Conservation (phyloP, 768 basidiomycete genomes). For the Suillus subaureus region DNA sequence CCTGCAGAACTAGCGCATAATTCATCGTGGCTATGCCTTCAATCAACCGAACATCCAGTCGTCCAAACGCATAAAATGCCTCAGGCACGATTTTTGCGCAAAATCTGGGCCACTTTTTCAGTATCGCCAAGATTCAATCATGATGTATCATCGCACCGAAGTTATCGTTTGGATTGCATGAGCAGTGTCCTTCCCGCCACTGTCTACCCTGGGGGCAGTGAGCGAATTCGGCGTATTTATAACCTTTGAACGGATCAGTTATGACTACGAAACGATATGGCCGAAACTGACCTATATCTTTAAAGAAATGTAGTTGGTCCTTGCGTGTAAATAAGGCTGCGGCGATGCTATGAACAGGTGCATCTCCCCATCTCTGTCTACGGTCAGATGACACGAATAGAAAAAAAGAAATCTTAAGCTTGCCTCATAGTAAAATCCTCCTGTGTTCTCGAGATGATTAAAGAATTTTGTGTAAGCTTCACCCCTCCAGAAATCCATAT, state of each 20-base stretch:
- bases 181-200: slow-evolving; percentile 81
- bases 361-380: slow-evolving; percentile 87
- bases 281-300: slow-evolving; percentile 66
- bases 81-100: slow-evolving; percentile 29
- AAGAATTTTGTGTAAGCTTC: slow-evolving; percentile 86
- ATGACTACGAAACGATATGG: neutral
- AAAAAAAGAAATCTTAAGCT: neutral
- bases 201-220: slow-evolving; percentile 78
- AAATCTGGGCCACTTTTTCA: slow-evolving; percentile 23
- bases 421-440: slow-evolving; percentile 91
- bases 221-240: slow-evolving; percentile 92
- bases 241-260: slow-evolving; percentile 38
- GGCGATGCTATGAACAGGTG: slow-evolving; percentile 86
- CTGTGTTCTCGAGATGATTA: slow-evolving; percentile 73
- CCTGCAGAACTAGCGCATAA: neutral
- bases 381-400: slow-evolving; percentile 4
- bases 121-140: slow-evolving; percentile 5
- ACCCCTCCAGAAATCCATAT: slow-evolving; percentile 81
- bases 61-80: slow-evolving; percentile 28
- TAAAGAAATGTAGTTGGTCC: slow-evolving; percentile 93
- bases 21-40: neutral
- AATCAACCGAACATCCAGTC: slow-evolving; percentile 16
- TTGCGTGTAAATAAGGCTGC: slow-evolving; percentile 87
- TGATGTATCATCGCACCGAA: slow-evolving; percentile 53
- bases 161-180: slow-evolving; percentile 77